These are phyloP conservation scores for Gracilariopsis chorda DNA, from an alignment of 23 red algal genomes.

Conservation along the genomic window DNA sequence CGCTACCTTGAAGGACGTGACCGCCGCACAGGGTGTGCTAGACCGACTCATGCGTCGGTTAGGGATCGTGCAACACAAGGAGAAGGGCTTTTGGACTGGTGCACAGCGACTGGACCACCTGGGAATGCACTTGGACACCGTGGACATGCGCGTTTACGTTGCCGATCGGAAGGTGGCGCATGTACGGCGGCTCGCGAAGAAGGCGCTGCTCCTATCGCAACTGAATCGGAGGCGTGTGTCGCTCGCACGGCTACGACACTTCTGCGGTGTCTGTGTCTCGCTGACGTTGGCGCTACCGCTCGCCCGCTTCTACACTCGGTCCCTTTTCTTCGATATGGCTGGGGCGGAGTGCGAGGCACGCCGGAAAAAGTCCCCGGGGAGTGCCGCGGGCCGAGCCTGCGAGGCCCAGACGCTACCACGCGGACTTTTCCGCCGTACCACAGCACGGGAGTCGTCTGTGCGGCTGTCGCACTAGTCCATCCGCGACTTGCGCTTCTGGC, in stretches of 20 bases:
- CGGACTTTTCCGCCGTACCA: background rate
- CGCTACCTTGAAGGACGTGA: background rate
- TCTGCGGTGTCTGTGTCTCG: conserved; percentile 30
- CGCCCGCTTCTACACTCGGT: conserved; percentile 10
- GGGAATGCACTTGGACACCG: background rate
- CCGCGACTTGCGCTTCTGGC: background rate
- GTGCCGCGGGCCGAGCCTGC: background rate
- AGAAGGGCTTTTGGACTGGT: background rate
- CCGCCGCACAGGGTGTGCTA: background rate
- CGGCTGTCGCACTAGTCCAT: background rate
- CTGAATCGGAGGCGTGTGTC: background rate
- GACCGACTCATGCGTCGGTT: background rate
- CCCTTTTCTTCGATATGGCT: background rate
- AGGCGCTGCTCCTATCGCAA: background rate
- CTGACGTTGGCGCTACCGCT: conserved; percentile 4
- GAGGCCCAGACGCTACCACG: background rate
- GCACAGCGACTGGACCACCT: background rate
- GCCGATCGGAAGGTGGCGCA: background rate
- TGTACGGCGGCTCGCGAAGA: background rate
- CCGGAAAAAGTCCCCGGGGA: background rate
- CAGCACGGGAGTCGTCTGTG: too few relatives aligned
- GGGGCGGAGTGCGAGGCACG: background rate
- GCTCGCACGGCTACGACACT: background rate
- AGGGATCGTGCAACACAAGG: background rate
- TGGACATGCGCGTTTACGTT: background rate